phyloP scores from a whole-genome alignment of 129 eudicot genomes.

The Tagetes erecta region DNA sequence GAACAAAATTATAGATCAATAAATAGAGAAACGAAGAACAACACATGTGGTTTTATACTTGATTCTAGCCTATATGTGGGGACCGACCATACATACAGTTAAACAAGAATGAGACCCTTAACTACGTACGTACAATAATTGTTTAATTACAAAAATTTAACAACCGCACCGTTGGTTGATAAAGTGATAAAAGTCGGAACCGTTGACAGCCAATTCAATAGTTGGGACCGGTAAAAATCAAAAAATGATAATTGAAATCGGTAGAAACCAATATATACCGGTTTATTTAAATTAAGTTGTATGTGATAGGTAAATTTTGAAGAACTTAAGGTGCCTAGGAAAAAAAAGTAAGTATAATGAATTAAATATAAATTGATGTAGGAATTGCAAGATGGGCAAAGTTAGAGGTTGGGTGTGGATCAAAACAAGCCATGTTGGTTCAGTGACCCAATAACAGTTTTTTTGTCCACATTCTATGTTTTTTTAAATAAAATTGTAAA shows the following conservation, averaged over 20 bases:
- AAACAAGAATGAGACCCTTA: constrained; percentile 35
- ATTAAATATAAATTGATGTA: not conserved
- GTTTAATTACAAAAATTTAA: constrained; percentile 11
- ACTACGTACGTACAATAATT: constrained; percentile 21
- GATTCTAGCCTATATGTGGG: constrained; percentile 16
- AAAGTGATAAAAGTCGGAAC: too few relatives aligned
- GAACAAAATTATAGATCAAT: constrained; percentile 28
- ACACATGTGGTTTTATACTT: constrained; percentile 38
- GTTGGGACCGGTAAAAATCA: too few relatives aligned
- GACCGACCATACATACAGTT: constrained; percentile 31
- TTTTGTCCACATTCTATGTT: too few relatives aligned
- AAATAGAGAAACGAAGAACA: constrained; percentile 38
- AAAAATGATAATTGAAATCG: too few relatives aligned
- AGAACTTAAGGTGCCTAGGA: not conserved
- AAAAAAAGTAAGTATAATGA: not conserved
- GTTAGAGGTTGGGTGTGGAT: not conserved
- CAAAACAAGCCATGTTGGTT: not conserved
- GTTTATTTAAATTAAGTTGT: too few relatives aligned
- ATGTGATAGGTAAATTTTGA: not conserved
- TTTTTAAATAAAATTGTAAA: too few relatives aligned
- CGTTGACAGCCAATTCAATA: too few relatives aligned
- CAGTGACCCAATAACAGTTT: not conserved
- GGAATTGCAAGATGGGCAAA: not conserved
- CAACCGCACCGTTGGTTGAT: too few relatives aligned
- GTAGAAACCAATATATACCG: too few relatives aligned